Evolutionary conservation across 116 monocot genomes (phyloP), one percentile per base, ranked within the genome.

Genomic region (Dioscorea cayenensis): DNA sequence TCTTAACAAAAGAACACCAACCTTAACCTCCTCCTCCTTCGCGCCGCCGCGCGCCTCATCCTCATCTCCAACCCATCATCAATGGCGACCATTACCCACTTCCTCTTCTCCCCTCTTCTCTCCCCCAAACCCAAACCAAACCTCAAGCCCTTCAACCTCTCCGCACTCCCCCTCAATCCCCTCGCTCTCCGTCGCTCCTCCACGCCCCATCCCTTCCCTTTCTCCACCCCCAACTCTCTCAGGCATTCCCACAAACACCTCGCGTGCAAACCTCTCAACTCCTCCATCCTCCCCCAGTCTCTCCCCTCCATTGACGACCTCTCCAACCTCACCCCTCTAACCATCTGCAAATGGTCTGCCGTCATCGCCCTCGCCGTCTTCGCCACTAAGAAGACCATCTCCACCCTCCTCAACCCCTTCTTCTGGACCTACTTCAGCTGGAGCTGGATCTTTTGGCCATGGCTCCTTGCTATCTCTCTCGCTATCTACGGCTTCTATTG

Each of bases 401-500:
- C 65, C 65, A 17, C 74, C 23, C 51, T 84, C 60, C 51, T 77
- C 51, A 75, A 50, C 76, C 89, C 92, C 18, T 92, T 92, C 82
- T 86, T 89, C 84, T 92, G 92, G 92, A 78, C 72, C 19, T 92
- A 89, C 81, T 86, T 89, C 76, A 84, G 84, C 77, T 81, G 72
- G 73, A 70, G 84, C 27, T 92, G 92, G 92, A 7, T 89, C 72
- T 89, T 84, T 84, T 92, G 84, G 84, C 92, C 92, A 1, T 84
- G 82, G 83, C 48, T 78, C 36, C 17, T 84, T 61, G 86, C 92
- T 12, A 12, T 61, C n/a, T 3, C 66, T 19, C 49, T 82, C 36
- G 86, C 77, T 1, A 1, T 66, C 25, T 77, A 75, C 70, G 92
- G 84, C 19, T 14, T 89, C 29, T 81, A 72, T 72, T 82, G 72